Evolutionary conservation across 352 stramenopile genomes (phyloP).

Genomic region (Globisporangium polare): DNA sequence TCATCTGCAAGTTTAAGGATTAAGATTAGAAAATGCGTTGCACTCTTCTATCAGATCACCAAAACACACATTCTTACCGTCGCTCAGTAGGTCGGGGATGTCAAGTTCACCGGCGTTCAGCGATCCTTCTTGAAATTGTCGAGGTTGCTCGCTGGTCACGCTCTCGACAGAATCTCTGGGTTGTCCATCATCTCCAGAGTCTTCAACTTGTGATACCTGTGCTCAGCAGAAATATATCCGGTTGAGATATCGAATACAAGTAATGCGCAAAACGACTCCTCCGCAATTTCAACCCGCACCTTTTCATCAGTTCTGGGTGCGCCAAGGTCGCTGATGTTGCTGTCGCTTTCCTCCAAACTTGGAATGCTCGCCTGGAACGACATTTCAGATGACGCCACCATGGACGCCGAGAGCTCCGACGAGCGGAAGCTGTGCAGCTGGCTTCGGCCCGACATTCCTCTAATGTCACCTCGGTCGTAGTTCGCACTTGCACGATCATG

Average conservation of each 20-base stretch:
- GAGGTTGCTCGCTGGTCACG: background rate
- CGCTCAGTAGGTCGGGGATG: slow-evolving; percentile 1
- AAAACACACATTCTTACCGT: background rate
- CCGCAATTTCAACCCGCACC: slow-evolving; percentile 1
- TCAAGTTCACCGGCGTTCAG: background rate
- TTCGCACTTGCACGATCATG: background rate
- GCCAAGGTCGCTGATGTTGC: background rate
- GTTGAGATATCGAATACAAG: background rate
- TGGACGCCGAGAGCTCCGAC: slow-evolving; percentile 22
- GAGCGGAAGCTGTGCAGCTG: slow-evolving; percentile 2
- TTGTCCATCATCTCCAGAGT: background rate
- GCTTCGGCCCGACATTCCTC: background rate
- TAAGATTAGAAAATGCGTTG: background rate
- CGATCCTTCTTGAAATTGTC: background rate
- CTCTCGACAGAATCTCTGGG: slow-evolving; percentile 1
- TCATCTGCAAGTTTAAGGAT: background rate
- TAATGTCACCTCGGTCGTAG: background rate
- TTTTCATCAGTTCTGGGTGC: background rate
- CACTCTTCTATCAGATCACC: background rate
- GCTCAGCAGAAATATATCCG: background rate
- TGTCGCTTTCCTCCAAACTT: slow-evolving; percentile 27
- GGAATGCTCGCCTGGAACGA: slow-evolving; percentile 42
- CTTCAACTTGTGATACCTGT: background rate
- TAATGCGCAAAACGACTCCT: background rate
- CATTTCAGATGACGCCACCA: slow-evolving; percentile 36